A percentile compares a stretch with the other conserved stretches of the same genome.
Evolutionary conservation across 2,329 filamentous ascomycete species (phyloP).

Genomic region (Fusarium sp.): DNA sequence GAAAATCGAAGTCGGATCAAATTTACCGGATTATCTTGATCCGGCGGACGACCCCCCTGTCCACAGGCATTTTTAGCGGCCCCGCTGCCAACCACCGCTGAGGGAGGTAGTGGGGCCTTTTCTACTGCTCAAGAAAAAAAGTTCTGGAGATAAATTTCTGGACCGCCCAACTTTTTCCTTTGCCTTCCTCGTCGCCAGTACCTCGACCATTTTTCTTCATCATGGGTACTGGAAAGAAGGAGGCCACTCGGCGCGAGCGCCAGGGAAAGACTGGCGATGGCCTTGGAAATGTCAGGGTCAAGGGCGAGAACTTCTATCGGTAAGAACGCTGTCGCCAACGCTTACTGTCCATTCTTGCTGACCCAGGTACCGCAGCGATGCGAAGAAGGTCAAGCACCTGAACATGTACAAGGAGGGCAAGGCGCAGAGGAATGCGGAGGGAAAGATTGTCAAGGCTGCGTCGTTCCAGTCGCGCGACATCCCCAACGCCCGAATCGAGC

Average conservation of each 20-base stretch:
- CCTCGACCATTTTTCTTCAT: slow-evolving; percentile 42
- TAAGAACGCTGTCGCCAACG: slow-evolving; percentile 51
- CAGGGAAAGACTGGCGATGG: slow-evolving; percentile 88
- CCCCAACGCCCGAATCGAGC: slow-evolving; percentile 89
- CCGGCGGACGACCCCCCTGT: slow-evolving; percentile 19
- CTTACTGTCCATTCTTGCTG: slow-evolving; percentile 5
- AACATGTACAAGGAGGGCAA: slow-evolving; percentile 93
- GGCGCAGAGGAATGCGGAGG: slow-evolving; percentile 82
- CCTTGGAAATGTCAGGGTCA: slow-evolving; percentile 90
- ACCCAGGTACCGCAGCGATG: slow-evolving; percentile 57
- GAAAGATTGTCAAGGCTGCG: slow-evolving; percentile 87
- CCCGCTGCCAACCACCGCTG: slow-evolving; percentile 41
- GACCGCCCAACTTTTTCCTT: slow-evolving; percentile 33
- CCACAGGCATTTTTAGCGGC: slow-evolving; percentile 14
- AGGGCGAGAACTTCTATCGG: slow-evolving; percentile 99
- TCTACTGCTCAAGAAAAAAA: slow-evolving; percentile 41
- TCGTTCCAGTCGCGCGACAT: slow-evolving; percentile 85
- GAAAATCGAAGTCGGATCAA: slow-evolving; percentile 43
- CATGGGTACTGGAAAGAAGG: slow-evolving; percentile 95
- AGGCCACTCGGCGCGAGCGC: slow-evolving; percentile 82
- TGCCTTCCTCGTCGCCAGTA: slow-evolving; percentile 31
- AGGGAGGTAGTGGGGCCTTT: slow-evolving; percentile 40
- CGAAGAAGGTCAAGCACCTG: slow-evolving; percentile 89
- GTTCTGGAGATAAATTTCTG: slow-evolving; percentile 44
- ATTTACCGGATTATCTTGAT: slow-evolving; percentile 42